Evolutionary conservation across 2,329 filamentous ascomycete genomes (phyloP), one percentile per base, ranked within the genome.

Genomic region (Fusarium multiceps): DNA sequence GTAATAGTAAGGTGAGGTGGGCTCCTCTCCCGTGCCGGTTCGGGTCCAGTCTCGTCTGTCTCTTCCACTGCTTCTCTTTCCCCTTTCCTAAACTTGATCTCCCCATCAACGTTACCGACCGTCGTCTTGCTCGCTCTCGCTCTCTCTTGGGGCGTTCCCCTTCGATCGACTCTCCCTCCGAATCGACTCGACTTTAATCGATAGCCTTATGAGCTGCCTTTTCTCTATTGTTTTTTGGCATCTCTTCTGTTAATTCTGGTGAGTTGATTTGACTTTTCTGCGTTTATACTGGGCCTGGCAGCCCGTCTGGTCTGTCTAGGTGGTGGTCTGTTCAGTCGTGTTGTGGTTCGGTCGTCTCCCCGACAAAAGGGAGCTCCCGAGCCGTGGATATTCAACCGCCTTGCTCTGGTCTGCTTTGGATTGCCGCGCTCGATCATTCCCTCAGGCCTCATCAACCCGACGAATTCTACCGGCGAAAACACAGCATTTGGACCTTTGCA

Each of bases 41-140:
- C 60, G 47, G 30, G 43, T 56, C 43, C 46, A 30, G 30, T 59
- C 40, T 46, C 18, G 23, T 48, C 47, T 23, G 34, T 49, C 59
- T 66, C 59, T 65, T 64, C 50, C 67, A 63, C 62, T 63, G 58
- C 60, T 63, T 63, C 60, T 54, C 64, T 72, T 71, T 73, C 71
- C 73, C 71, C 67, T 75, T 75, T 63, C 69, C 49, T 46, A 70
- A 71, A 66, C 72, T 66, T 66, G 63, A 61, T 72, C 71, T 69
- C 59, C 64, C 60, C 69, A 72, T 73, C 69, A 69, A 72, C 69
- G 63, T 71, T 59, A 65, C 61, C 61, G 62, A 66, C 57, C 57
- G 41, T 55, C 61, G 57, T 66, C 61, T 62, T 51, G 41, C 63
- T 70, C 60, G 59, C 54, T 43, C 63, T 70, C 59, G 64, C 55